Base-by-base conservation (phyloP, 2,329 filamentous ascomycete genomes). In the Fusarium musae region DNA sequence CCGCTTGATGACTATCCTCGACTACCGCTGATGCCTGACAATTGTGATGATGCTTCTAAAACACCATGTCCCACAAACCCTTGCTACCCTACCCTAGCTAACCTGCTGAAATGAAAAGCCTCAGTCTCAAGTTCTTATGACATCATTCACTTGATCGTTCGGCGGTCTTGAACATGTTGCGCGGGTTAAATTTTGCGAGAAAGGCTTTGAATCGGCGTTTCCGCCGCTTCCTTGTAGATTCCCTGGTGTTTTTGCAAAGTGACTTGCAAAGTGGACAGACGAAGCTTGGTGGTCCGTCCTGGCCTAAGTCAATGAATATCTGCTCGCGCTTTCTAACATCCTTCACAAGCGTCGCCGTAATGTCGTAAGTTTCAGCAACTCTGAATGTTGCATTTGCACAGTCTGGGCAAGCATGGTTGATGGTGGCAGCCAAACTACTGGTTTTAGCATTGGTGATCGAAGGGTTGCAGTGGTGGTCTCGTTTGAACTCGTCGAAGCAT, bases 341-440 rank as follows among this genome's bases (percentile, higher is more conserved):
- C 15, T 49, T 70, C 11, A 56, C 9, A 2, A 74, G 58, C 26
- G 12, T 69, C 23, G 81, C 63, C 0, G 30, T 59, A 19, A 81
- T 80, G 4, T 11, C 6, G 30, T 76, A 46, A 11, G 60, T 37
- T 12, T 76, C 57, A 15, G 50, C 21, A 17, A 64, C 5, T 5
- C 59, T 42, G 66, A 61, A 76, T 16, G 61, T 37, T 9, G 77
- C 78, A 39, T 82, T 79, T 52, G 78, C 80, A 52, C 79, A 81
- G 7, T 28, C 15, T 1, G 1, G 23, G 50, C 83, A 84, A 16
- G 79, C 80, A 64, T 82, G 79, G 59, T 83, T 83, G 68, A 83
- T 78, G 17, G 73, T 59, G 8, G 72, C 76, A 15, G 68, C 74
- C 13, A 76, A 50, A 6, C 17, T 11, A 50, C 71, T 80, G 21